Conservation (phyloP, 1,139 yeast genomes). For the Pichia sp. region DNA sequence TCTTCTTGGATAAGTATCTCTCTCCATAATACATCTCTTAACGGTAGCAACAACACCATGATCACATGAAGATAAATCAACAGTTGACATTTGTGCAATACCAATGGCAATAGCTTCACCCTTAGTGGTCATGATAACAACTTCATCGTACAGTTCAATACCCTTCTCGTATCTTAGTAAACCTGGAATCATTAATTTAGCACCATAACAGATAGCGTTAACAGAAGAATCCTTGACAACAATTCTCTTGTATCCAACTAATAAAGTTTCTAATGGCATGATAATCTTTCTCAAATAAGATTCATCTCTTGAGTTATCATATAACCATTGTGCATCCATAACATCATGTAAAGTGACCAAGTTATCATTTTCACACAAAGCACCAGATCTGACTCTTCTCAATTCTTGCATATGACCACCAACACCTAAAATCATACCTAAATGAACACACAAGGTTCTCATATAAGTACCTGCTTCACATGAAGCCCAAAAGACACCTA, state of each 20-base stretch:
- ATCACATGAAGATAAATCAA: conserved; percentile 91
- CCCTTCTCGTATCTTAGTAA: conserved; percentile 96
- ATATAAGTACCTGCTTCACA: conserved; percentile 99
- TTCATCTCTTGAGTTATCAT: conserved; percentile 96
- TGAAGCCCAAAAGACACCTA: conserved; percentile 98
- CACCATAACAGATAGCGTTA: conserved; percentile 98
- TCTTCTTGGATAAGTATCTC: conserved; percentile 98
- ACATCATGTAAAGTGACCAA: conserved; percentile 96
- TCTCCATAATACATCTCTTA: conserved; percentile 98
- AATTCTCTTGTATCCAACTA: conserved; percentile 91
- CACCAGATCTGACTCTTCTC: conserved; percentile 98
- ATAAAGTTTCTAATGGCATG: conserved; percentile 89
- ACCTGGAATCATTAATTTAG: conserved; percentile 98
- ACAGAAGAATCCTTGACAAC: conserved; percentile 98
- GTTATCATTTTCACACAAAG: conserved; percentile 81
- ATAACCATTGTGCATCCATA: conserved; percentile 95
- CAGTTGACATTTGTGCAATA: conserved; percentile 98
- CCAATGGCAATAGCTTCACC: conserved; percentile 99
- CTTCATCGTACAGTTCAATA: conserved; percentile 95
- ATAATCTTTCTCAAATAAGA: conserved; percentile 88
- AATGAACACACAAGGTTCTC: conserved; percentile 98
- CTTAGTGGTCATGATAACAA: conserved; percentile 95
- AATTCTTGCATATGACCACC: conserved; percentile 99
- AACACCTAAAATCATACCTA: conserved; percentile 96
- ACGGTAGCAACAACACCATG: conserved; percentile 98